Conservation (phyloP, 352 stramenopile genomes). For the Phytophthora megakarya region DNA sequence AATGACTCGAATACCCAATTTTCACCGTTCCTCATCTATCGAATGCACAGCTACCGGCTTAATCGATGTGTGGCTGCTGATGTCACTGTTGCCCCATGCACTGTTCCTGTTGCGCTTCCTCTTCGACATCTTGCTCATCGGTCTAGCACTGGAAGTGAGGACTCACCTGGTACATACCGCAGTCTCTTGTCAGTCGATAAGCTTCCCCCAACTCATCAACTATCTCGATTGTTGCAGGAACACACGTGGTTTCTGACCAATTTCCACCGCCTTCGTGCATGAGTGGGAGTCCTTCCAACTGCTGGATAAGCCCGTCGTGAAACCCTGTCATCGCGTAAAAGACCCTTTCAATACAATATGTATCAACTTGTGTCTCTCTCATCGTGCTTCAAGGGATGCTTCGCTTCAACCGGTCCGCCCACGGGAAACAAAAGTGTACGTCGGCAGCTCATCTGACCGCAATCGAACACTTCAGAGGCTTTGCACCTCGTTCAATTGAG, state of each 20-base stretch:
- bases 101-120: constrained; percentile 68
- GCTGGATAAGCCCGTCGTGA: neutral
- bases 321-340: no score
- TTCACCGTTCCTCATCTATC: neutral
- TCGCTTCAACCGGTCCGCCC: neutral
- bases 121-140: constrained; percentile 53
- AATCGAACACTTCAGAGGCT: constrained; percentile 16
- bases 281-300: constrained; percentile 15
- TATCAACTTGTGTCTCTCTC: neutral
- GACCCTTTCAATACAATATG: neutral
- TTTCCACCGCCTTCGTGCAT: constrained; percentile 57
- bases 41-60: constrained; percentile 32
- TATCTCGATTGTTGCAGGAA: constrained; percentile 35
- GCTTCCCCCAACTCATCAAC: constrained; percentile 1
- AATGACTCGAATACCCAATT: neutral
- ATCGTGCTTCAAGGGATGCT: neutral
- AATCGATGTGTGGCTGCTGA: constrained; percentile 44
- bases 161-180: constrained; percentile 67
- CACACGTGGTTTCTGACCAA: constrained; percentile 67
- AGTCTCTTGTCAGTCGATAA: no score
- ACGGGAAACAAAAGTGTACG: constrained; percentile 22
- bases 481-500: constrained; percentile 31
- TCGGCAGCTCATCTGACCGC: constrained; percentile 4
- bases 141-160: constrained; percentile 44
- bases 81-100: constrained; percentile 55